Conservation (phyloP, 2,329 filamentous ascomycete genomes). For the Verticillium dahliae region DNA sequence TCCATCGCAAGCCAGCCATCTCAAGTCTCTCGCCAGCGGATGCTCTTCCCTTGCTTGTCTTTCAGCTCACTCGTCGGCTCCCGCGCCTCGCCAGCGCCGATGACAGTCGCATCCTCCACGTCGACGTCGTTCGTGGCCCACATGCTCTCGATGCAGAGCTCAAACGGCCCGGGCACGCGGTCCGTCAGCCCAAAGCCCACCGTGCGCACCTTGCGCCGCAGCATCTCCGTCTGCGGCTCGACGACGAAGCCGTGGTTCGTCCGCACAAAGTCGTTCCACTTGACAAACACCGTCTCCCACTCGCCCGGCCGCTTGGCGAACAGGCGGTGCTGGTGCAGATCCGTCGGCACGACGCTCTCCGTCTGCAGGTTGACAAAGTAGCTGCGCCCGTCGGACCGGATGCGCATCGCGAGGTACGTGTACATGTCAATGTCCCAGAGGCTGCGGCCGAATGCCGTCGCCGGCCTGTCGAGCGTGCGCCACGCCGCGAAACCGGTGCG, state of each 20-base stretch:
- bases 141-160: conserved; percentile 75
- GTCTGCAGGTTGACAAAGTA: conserved; percentile 97
- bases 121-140: conserved; percentile 73
- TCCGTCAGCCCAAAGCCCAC: conserved; percentile 88
- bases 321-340: conserved; percentile 89
- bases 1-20: neutral
- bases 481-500: conserved; percentile 86
- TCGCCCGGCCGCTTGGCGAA: conserved; percentile 72
- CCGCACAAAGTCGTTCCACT: conserved; percentile 87
- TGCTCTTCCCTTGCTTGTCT: conserved; percentile 28
- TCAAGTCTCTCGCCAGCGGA: conserved; percentile 22
- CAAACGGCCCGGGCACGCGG: conserved; percentile 79
- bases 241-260: conserved; percentile 90
- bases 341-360: conserved; percentile 87
- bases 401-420: conserved; percentile 74
- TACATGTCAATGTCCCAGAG: conserved; percentile 90
- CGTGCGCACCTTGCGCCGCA: conserved; percentile 78
- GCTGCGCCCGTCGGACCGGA: conserved; percentile 84
- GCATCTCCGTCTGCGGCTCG: conserved; percentile 85
- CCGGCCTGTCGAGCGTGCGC: conserved; percentile 69
- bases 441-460: conserved; percentile 78
- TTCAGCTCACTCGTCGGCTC: conserved; percentile 20
- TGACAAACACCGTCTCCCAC: conserved; percentile 94
- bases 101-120: conserved; percentile 9
- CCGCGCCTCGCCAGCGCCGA: conserved; percentile 4